A percentile compares a stretch with the other conserved stretches of the same genome.
These are phyloP conservation scores for Saturnispora diversa DNA, from an alignment of 805 yeast genomes.

Conservation along the genomic window DNA sequence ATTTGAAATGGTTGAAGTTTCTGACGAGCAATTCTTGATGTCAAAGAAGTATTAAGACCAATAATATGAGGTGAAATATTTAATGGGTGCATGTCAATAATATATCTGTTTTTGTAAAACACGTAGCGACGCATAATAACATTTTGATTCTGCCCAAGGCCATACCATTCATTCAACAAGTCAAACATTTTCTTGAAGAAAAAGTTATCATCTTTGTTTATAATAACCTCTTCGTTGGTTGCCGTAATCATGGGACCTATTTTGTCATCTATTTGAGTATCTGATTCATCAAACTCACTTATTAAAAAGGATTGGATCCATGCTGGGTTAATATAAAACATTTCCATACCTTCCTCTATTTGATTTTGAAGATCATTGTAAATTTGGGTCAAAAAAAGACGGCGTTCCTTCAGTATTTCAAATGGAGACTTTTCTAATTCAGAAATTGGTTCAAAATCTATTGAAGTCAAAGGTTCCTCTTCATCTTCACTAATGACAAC, in stretches of 20 bases:
- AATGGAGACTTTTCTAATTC: conserved; percentile 8
- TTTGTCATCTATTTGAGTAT: conserved; percentile 21
- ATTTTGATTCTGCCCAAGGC: conserved; percentile 33
- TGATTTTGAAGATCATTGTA: conserved; percentile 14
- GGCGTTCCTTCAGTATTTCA: conserved; percentile 16
- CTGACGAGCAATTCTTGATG: conserved; percentile 3
- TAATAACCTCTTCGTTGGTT: conserved; percentile 33
- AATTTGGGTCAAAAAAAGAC: conserved; percentile 15
- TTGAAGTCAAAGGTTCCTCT: not conserved
- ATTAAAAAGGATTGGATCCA: conserved; percentile 38
- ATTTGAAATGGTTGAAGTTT: conserved; percentile 22
- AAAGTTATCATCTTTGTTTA: conserved; percentile 24
- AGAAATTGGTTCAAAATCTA: not conserved
- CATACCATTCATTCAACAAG: conserved; percentile 46
- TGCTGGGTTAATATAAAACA: conserved; percentile 40
- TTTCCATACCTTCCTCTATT: conserved; percentile 38
- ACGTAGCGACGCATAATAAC: conserved; percentile 34
- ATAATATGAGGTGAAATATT: conserved; percentile 25
- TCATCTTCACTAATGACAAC: conserved; percentile 3
- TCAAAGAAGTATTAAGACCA: conserved; percentile 12
- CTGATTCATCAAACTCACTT: conserved; percentile 24
- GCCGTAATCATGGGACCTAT: conserved; percentile 45
- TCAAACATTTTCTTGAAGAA: conserved; percentile 40
- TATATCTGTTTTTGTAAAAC: conserved; percentile 20
- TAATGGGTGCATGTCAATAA: conserved; percentile 23